A percentile compares a stretch with the other conserved stretches of the same genome.
phyloP scores from a whole-genome alignment of 2,329 filamentous ascomycete species.

The Ramularia endophylla region DNA sequence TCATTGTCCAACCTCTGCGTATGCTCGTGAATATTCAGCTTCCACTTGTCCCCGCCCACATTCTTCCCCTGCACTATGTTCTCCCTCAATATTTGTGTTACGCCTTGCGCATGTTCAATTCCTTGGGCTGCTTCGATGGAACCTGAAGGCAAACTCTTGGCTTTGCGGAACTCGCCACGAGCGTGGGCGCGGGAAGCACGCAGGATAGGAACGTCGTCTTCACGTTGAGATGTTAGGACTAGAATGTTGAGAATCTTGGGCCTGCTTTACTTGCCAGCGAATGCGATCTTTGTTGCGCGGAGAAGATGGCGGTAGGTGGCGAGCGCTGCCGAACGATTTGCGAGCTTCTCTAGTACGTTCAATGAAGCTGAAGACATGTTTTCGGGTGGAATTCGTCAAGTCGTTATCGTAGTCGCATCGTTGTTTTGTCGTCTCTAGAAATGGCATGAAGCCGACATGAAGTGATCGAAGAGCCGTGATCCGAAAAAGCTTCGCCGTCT shows the following conservation, averaged over 20 bases:
- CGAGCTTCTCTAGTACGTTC: slow-evolving; percentile 17
- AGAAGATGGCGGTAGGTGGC: slow-evolving; percentile 75
- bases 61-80: slow-evolving; percentile 78
- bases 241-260: neutral
- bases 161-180: slow-evolving; percentile 65
- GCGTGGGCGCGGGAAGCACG: slow-evolving; percentile 66
- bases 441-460: slow-evolving; percentile 1
- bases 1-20: slow-evolving; percentile 94
- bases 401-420: slow-evolving; percentile 10
- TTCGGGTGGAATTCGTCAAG: neutral
- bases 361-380: slow-evolving; percentile 3
- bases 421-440: neutral
- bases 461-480: too few relatives aligned
- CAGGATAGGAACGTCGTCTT: slow-evolving; percentile 45
- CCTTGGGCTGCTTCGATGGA: slow-evolving; percentile 57
- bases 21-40: slow-evolving; percentile 80
- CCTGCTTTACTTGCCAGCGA: slow-evolving; percentile 66
- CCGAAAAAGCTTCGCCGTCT: too few relatives aligned
- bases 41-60: slow-evolving; percentile 36
- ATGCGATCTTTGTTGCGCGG: slow-evolving; percentile 75
- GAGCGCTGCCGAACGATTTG: slow-evolving; percentile 53
- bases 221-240: neutral
- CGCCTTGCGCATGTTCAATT: slow-evolving; percentile 73
- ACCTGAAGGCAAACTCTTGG: slow-evolving; percentile 52
- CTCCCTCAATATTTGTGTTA: slow-evolving; percentile 70